Evolutionary conservation across 2,329 filamentous ascomycete genomes (phyloP).

Genomic region (Pseudocercospora crystallina): DNA sequence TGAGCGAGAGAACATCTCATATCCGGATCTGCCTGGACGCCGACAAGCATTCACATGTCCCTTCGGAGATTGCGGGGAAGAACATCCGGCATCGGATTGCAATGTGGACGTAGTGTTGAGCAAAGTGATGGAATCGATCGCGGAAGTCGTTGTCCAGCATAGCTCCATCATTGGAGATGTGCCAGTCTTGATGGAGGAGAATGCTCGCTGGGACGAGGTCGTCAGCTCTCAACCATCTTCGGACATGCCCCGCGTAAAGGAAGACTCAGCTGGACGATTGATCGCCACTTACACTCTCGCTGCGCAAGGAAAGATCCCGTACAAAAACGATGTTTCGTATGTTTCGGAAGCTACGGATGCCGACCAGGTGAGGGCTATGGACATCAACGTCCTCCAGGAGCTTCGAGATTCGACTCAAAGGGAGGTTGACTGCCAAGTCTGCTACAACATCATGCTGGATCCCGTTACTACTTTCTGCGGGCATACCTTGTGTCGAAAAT

Average conservation of each 20-base stretch:
- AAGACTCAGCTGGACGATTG: slow-evolving; percentile 59
- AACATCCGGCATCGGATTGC: slow-evolving; percentile 77
- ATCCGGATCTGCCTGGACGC: slow-evolving; percentile 68
- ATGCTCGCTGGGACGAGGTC: slow-evolving; percentile 37
- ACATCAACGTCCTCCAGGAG: slow-evolving; percentile 54
- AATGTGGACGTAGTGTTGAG: slow-evolving; percentile 72
- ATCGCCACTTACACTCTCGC: slow-evolving; percentile 67
- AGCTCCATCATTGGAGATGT: slow-evolving; percentile 34
- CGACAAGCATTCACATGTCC: slow-evolving; percentile 73
- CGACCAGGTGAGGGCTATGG: slow-evolving; percentile 40
- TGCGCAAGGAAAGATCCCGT: slow-evolving; percentile 60
- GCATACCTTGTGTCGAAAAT: slow-evolving; percentile 83
- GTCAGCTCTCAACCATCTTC: slow-evolving; percentile 32
- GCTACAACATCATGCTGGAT: slow-evolving; percentile 77
- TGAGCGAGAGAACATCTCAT: slow-evolving; percentile 69
- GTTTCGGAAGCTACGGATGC: slow-evolving; percentile 37
- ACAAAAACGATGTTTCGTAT: slow-evolving; percentile 37
- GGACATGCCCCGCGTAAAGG: slow-evolving; percentile 40
- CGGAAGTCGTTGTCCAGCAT: slow-evolving; percentile 51
- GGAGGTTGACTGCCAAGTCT: slow-evolving; percentile 86
- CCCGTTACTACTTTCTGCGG: slow-evolving; percentile 83
- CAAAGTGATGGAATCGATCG: slow-evolving; percentile 66
- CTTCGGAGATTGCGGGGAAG: slow-evolving; percentile 62
- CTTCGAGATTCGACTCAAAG: slow-evolving; percentile 62
- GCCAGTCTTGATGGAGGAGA: slow-evolving; percentile 44